These are phyloP conservation scores for Megacollybia marginata DNA, from an alignment of 768 basidiomycete genomes.

Conservation along the genomic window DNA sequence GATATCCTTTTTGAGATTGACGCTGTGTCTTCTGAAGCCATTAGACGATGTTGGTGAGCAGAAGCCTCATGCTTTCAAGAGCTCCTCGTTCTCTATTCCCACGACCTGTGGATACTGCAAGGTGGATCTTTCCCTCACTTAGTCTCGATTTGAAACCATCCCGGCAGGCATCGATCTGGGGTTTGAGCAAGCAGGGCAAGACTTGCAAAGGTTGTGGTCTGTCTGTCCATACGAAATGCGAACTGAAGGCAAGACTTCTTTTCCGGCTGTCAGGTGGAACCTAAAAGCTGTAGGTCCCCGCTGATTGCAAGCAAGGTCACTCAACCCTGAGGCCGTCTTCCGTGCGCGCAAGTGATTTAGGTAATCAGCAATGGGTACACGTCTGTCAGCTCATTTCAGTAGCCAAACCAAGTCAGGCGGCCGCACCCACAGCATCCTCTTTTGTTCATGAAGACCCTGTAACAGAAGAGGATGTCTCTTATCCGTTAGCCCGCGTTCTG, in stretches of 20 bases:
- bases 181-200: slow-evolving; percentile 80
- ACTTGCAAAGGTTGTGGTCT: slow-evolving; percentile 73
- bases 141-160: slow-evolving; percentile 2
- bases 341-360: not conserved
- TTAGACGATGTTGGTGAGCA: slow-evolving; percentile 72
- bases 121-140: slow-evolving; percentile 25
- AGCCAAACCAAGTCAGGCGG: too few species aligned
- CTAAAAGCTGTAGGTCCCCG: slow-evolving; percentile 53
- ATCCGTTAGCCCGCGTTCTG: slow-evolving; percentile 51
- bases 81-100: slow-evolving; percentile 80
- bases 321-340: not conserved
- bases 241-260: slow-evolving; percentile 57
- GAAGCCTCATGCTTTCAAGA: slow-evolving; percentile 74
- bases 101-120: slow-evolving; percentile 79
- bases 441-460: slow-evolving; percentile 37
- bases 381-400: not conserved
- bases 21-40: not conserved
- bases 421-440: slow-evolving; percentile 46
- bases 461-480: slow-evolving; percentile 33
- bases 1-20: slow-evolving; percentile 11
- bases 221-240: slow-evolving; percentile 80
- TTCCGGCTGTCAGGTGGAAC: not conserved
- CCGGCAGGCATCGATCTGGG: slow-evolving; percentile 75
- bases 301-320: slow-evolving; percentile 46
- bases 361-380: not conserved